A percentile compares a stretch with the other conserved stretches of the same genome.
phyloP scores from a whole-genome alignment of 805 yeast genomes.

The Saccharomycopsis schoenii region DNA sequence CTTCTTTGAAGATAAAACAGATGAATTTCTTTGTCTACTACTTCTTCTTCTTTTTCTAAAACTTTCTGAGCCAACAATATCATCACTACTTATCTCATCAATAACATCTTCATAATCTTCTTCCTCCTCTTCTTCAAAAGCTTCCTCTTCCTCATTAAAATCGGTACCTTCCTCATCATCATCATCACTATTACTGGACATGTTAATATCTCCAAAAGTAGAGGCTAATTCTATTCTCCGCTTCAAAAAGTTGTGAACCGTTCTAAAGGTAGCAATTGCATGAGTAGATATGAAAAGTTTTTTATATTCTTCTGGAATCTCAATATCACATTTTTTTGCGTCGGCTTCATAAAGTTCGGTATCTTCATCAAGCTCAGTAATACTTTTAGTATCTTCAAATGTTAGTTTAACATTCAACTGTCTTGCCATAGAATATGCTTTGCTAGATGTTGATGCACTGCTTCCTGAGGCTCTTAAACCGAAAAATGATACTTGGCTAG shows the following conservation, averaged over 20 bases:
- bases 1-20: background rate
- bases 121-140: background rate
- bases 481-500: constrained; percentile 23
- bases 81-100: constrained; percentile 5
- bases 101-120: constrained; percentile 15
- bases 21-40: constrained; percentile 17
- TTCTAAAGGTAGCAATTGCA: constrained; percentile 50
- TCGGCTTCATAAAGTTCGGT: background rate
- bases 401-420: constrained; percentile 54
- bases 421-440: constrained; percentile 56
- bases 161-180: constrained; percentile 16
- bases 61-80: background rate
- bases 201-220: constrained; percentile 1
- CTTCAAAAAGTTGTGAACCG: constrained; percentile 39
- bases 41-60: constrained; percentile 20
- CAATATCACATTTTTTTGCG: constrained; percentile 4
- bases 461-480: background rate
- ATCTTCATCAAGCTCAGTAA: background rate
- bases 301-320: constrained; percentile 22
- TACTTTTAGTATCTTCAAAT: constrained; percentile 24
- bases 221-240: constrained; percentile 29
- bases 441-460: constrained; percentile 24
- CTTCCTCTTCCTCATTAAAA: constrained; percentile 3
- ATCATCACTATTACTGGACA: background rate
- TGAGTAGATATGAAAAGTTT: constrained; percentile 40